These are phyloP conservation scores for Termitomyces bulborhizus DNA, from an alignment of 768 basidiomycete species.

Conservation along the genomic window DNA sequence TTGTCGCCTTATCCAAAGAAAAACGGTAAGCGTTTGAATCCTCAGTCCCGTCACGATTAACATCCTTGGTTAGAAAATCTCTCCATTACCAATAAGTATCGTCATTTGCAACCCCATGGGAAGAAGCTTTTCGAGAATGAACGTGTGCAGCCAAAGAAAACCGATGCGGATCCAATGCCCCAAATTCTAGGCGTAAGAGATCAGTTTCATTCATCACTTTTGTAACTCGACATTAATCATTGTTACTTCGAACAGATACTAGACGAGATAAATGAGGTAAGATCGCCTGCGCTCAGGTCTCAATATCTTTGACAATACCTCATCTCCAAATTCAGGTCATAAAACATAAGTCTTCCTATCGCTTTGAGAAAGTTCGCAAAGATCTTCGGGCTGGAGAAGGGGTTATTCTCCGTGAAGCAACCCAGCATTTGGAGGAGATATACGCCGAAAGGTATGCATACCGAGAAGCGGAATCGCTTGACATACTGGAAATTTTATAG, in stretches of 20 bases:
- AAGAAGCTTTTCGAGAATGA: not conserved
- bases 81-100: not conserved
- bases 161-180: conserved; percentile 3
- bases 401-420: conserved; percentile 40
- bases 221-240: not conserved
- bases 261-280: conserved; percentile 42
- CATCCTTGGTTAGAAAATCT: not conserved
- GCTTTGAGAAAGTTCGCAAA: conserved; percentile 41
- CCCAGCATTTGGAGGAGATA: conserved; percentile 39
- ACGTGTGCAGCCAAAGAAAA: not conserved
- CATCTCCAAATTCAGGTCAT: conserved; percentile 32
- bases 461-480: not conserved
- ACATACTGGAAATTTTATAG: conserved; percentile 22
- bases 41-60: not conserved
- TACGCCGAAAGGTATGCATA: conserved; percentile 33
- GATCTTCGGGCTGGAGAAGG: conserved; percentile 38
- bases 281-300: not conserved
- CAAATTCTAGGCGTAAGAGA: conserved; percentile 37
- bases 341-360: conserved; percentile 36
- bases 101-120: not conserved
- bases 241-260: conserved; percentile 31
- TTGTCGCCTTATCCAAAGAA: not conserved
- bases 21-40: not conserved
- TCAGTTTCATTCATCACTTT: not conserved
- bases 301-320: not conserved